phyloP scores from a whole-genome alignment of 306 rosid genomes.

The Lathyrus sativus region DNA sequence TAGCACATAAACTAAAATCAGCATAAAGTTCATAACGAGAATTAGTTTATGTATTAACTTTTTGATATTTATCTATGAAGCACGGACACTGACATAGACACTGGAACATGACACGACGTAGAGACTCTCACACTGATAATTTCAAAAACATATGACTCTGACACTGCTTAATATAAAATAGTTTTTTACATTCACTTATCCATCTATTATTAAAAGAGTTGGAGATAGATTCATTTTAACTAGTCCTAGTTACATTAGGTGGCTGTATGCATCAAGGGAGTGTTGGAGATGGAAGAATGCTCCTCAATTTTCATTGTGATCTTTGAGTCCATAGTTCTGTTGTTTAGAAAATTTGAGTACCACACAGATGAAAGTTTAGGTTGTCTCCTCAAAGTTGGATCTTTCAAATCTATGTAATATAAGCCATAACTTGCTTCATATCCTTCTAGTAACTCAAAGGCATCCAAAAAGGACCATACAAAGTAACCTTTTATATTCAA shows the following conservation, averaged over 20 bases:
- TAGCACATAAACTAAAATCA: conserved; percentile 41
- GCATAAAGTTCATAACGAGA: conserved; percentile 47
- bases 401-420: too few relatives aligned
- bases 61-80: too few relatives aligned
- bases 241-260: not conserved
- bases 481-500: conserved; percentile 61
- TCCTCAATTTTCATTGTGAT: not conserved
- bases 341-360: conserved; percentile 59
- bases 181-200: too few relatives aligned
- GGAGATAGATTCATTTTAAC: not conserved
- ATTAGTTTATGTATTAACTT: conserved; percentile 10
- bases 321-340: conserved; percentile 13
- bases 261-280: conserved; percentile 4
- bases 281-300: conserved; percentile 7
- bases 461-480: not conserved
- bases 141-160: too few relatives aligned
- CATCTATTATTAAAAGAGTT: too few relatives aligned
- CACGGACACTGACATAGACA: too few relatives aligned
- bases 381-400: conserved; percentile 42
- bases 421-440: too few relatives aligned
- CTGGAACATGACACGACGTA: too few relatives aligned
- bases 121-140: too few relatives aligned
- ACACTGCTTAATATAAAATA: too few relatives aligned
- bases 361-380: conserved; percentile 62
- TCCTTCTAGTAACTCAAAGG: conserved; percentile 42